Percentiles rank a stretch among this genome's conserved stretches.
Conservation (phyloP, 164 flowering plant species). For the Vitis amurensis region DNA sequence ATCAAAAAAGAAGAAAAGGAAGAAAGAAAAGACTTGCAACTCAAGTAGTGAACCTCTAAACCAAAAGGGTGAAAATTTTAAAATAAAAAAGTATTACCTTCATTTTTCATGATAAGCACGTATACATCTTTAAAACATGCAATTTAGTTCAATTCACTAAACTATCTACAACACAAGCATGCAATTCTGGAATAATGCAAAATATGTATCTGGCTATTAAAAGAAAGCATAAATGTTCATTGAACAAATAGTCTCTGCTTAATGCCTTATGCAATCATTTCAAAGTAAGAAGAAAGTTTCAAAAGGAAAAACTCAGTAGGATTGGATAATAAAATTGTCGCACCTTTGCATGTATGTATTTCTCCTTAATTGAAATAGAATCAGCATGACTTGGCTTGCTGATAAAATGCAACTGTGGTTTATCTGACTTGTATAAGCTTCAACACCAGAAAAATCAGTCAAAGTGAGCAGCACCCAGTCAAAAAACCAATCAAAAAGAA, state of each 20-base stretch:
- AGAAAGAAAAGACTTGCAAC: no score
- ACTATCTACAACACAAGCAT: no score
- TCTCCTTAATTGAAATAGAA: constrained; percentile 83
- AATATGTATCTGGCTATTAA: no score
- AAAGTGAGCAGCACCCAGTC: not conserved
- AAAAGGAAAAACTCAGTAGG: not conserved
- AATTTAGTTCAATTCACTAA: no score
- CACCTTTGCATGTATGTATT: constrained; percentile 96
- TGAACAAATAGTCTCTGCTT: not conserved
- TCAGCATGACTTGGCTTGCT: constrained; percentile 68
- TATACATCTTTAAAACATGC: no score
- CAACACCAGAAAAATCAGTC: constrained; percentile 8
- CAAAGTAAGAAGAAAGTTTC: constrained; percentile 1
- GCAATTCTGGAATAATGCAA: no score
- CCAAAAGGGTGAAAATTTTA: no score
- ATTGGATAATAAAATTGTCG: constrained; percentile 1
- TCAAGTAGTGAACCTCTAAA: no score
- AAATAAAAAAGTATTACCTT: no score
- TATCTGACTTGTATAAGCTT: constrained; percentile 57
- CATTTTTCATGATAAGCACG: no score
- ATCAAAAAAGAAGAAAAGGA: no score
- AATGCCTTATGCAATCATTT: not conserved
- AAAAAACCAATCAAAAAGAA: not conserved
- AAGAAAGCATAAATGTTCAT: no score
- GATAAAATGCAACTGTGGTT: constrained; percentile 37